Conservation (phyloP, 2,329 filamentous ascomycete genomes). For the Apiospora sp. region DNA sequence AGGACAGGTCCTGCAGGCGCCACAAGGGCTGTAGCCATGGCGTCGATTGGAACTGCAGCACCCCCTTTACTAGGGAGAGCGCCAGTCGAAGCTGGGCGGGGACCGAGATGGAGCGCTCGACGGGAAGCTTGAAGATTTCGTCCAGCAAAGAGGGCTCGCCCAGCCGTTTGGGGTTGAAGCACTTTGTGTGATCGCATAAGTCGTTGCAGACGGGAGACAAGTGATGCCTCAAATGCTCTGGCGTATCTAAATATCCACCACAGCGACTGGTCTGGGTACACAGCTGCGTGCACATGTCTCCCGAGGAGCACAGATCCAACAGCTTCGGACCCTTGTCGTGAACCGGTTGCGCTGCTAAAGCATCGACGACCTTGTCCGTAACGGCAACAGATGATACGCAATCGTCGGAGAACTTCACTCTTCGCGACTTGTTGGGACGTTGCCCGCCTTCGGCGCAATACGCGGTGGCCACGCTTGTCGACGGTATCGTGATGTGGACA, state of each 20-base stretch:
- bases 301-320: conserved; percentile 20
- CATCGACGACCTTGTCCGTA: background rate
- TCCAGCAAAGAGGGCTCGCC: conserved; percentile 23
- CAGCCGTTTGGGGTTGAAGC: conserved; percentile 24
- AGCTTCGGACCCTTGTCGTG: background rate
- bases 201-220: conserved; percentile 25
- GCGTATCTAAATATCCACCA: conserved; percentile 26
- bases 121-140: conserved; percentile 36
- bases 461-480: background rate
- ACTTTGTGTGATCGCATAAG: conserved; percentile 25
- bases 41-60: conserved; percentile 32
- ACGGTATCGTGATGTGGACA: conserved; percentile 24
- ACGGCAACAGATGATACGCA: background rate
- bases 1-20: conserved; percentile 30
- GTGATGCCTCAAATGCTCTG: conserved; percentile 28
- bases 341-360: background rate
- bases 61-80: conserved; percentile 27
- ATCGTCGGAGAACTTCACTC: conserved; percentile 26
- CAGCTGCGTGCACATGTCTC: conserved; percentile 26
- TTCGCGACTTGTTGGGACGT: conserved; percentile 10
- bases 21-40: conserved; percentile 30
- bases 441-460: background rate
- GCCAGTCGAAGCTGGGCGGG: conserved; percentile 29
- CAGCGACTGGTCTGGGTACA: conserved; percentile 18
- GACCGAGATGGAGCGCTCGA: conserved; percentile 28